Evolutionary conservation across 192 early-diverging fungal species (phyloP).

Genomic region (Chytriomyces hyalinus): DNA sequence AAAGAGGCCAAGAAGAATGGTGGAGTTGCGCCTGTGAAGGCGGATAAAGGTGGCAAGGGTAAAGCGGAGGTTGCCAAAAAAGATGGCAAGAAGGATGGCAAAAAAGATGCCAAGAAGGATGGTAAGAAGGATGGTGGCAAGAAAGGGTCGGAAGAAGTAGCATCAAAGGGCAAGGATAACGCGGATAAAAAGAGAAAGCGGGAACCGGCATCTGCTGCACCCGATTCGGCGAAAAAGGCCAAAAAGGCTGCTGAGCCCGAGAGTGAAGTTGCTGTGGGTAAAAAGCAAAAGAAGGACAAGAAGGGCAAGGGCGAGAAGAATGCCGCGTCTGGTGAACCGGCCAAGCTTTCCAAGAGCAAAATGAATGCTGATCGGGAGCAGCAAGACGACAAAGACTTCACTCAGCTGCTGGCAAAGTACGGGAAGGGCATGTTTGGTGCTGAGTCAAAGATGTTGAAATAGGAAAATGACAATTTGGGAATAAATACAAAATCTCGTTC

Average conservation of each 20-base stretch:
- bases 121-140: constrained; percentile 18
- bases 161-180: constrained; percentile 30
- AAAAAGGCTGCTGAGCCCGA: not conserved
- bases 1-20: constrained; percentile 31
- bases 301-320: constrained; percentile 9
- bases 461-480: too few relatives aligned
- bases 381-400: constrained; percentile 30
- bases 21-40: constrained; percentile 8
- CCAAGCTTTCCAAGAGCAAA: not conserved
- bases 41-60: constrained; percentile 19
- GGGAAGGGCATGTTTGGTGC: constrained; percentile 44
- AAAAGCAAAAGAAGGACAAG: not conserved
- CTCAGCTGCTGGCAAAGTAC: constrained; percentile 31
- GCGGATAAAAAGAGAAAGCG: not conserved
- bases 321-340: not conserved
- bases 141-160: constrained; percentile 8
- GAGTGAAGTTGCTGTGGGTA: not conserved
- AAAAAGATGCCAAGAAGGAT: constrained; percentile 12
- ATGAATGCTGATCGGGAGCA: constrained; percentile 5
- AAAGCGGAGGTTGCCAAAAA: constrained; percentile 21
- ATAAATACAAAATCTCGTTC: too few relatives aligned
- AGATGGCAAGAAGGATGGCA: constrained; percentile 20
- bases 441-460: not conserved
- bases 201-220: too few relatives aligned
- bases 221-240: not conserved